phyloP scores from a whole-genome alignment of 352 stramenopile genomes.

The Plasmopara muralis region DNA sequence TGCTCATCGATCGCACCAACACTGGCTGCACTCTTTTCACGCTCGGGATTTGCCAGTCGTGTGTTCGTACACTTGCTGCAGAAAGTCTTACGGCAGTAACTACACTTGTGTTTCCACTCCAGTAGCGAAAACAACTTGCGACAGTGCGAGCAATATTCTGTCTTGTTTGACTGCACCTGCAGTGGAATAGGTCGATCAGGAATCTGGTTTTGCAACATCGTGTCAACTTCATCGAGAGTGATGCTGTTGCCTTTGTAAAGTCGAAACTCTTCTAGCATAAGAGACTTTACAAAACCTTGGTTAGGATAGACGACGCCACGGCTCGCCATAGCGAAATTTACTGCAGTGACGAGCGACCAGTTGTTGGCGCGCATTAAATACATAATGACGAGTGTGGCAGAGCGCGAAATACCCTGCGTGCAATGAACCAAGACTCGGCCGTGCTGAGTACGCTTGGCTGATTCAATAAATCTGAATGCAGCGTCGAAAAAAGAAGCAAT shows the following conservation, averaged over 20 bases:
- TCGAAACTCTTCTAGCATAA: constrained; percentile 73
- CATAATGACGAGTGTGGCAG: constrained; percentile 77
- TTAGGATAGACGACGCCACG: constrained; percentile 80
- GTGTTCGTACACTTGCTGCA: constrained; percentile 83
- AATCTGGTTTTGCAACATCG: constrained; percentile 63
- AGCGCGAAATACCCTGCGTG: constrained; percentile 80
- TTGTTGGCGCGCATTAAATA: constrained; percentile 81
- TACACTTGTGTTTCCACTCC: constrained; percentile 83
- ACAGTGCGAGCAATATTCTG: constrained; percentile 64
- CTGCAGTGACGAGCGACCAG: constrained; percentile 76
- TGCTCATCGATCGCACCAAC: constrained; percentile 39
- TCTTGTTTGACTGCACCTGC: constrained; percentile 51
- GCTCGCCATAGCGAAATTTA: constrained; percentile 74
- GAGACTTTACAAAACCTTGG: constrained; percentile 63
- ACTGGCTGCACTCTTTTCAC: constrained; percentile 41
- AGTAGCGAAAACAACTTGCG: constrained; percentile 70
- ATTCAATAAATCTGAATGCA: constrained; percentile 72
- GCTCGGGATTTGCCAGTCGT: constrained; percentile 51
- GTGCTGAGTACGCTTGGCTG: constrained; percentile 66
- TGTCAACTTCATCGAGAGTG: constrained; percentile 58
- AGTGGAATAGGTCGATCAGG: constrained; percentile 67
- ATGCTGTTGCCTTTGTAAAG: constrained; percentile 78
- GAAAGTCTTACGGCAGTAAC: constrained; percentile 69
- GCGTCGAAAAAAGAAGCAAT: constrained; percentile 66
- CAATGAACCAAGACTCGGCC: constrained; percentile 78